Base-by-base conservation (phyloP, 306 rosid genomes). In the Vigna reflexopilosa region DNA sequence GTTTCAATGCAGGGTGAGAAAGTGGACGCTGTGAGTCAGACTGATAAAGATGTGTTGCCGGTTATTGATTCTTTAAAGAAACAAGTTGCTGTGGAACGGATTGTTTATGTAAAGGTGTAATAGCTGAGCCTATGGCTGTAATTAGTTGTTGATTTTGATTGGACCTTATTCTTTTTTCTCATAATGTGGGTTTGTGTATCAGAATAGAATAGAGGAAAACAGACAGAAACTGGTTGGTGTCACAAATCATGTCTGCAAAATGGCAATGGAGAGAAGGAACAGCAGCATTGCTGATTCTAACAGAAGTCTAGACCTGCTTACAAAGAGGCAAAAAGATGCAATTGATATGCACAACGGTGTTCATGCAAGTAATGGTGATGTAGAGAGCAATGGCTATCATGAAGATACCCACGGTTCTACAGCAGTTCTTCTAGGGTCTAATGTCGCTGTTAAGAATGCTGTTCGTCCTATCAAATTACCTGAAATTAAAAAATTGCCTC, bases 341-440 rank as follows among this genome's bases (percentile, higher is more conserved):
- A 80, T 87, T 86, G 90, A 89, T 78, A 88, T 88, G 96, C 96
- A 93, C 81, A 90, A 91, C 63, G 94, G 97, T 72, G 82, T 86
- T 69, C 87, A 85, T 76, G 86, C 84, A 17, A 88, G 86, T 86
- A 80, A 82, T 78, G 97, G 85, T 75, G 88, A 86, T 77, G 58
- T 67, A 22, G 97, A 89, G 86, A 77, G 75, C 50, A 83, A 84
- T 81, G 83, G 87, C 79, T 83, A 84, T 30, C 91, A 87, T 71
- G 99, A 93, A 62, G 97, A 93, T 63, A 77, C 32, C 81, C 90
- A 88, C 83, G 87, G 89, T 68, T 91, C 94, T 78, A 87, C 97
- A 13, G 98, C 99, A 52, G 98, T 96, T 88, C 98, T 96, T 88
- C 83, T 96, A 54, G 99, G 97, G 74, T 89, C 93, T 78, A 93